phyloP scores from a whole-genome alignment of 1,284 basidiomycete genomes.

The Cystobasidium pallidum region DNA sequence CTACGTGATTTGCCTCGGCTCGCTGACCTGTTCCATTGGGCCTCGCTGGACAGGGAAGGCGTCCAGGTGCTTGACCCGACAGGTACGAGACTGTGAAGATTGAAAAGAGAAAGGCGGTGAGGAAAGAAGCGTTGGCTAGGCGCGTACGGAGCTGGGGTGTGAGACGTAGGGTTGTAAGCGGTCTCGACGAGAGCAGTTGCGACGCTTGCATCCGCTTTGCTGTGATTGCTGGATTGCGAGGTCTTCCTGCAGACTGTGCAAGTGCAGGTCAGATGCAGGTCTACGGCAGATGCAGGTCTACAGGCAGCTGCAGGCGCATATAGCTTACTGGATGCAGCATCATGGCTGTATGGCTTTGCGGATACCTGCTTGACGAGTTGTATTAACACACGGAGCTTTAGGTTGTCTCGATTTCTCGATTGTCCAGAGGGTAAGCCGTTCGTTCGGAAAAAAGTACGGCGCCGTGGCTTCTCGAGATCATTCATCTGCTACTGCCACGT shows the following conservation, averaged over 20 bases:
- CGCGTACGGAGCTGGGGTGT: constrained; percentile 24
- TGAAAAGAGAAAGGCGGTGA: constrained; percentile 39
- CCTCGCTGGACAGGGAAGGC: constrained; percentile 38
- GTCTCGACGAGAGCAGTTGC: not conserved
- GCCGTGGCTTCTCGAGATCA: not conserved
- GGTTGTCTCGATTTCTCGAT: constrained; percentile 1
- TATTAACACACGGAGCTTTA: not conserved
- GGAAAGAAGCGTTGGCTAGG: constrained; percentile 35
- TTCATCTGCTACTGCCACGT: not conserved
- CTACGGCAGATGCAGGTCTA: no score
- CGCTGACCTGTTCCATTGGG: constrained; percentile 35
- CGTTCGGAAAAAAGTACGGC: not conserved
- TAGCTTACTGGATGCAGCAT: not conserved
- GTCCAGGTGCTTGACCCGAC: constrained; percentile 23
- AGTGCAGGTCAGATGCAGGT: not conserved
- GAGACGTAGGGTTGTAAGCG: not conserved
- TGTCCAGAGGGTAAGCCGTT: not conserved
- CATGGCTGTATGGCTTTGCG: not conserved
- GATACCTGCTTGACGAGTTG: not conserved
- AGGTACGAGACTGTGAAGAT: constrained; percentile 35
- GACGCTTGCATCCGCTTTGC: not conserved
- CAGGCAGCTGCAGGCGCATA: no score
- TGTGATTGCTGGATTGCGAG: constrained; percentile 17
- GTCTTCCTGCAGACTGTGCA: constrained; percentile 1
- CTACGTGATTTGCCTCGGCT: constrained; percentile 14